Conservation (phyloP, 2,329 filamentous ascomycete species). For the Colletotrichum higginsianum region DNA sequence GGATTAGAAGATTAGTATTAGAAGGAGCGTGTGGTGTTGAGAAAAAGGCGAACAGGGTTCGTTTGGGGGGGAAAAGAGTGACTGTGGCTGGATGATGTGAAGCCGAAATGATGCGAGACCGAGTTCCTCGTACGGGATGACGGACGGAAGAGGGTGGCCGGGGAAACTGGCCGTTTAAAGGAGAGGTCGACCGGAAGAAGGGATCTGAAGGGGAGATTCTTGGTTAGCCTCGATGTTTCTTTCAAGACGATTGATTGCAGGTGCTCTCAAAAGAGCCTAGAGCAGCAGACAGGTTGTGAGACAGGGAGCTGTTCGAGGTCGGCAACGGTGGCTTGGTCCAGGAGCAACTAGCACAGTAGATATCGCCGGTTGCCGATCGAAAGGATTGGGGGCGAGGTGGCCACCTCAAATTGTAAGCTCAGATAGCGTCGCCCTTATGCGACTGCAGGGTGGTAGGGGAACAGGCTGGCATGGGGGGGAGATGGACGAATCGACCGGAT, state of each 20-base stretch:
- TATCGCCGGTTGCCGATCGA: constrained; percentile 35
- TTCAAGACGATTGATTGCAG: constrained; percentile 39
- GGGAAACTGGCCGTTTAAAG: constrained; percentile 62
- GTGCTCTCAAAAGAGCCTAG: constrained; percentile 37
- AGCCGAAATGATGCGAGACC: constrained; percentile 61
- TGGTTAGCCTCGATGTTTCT: constrained; percentile 52
- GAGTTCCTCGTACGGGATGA: constrained; percentile 48
- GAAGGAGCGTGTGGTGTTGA: constrained; percentile 44
- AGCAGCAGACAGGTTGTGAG: constrained; percentile 29
- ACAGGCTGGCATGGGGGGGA: constrained; percentile 45
- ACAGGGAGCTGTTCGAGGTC: constrained; percentile 26
- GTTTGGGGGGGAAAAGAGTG: constrained; percentile 64
- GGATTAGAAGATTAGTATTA: constrained; percentile 47
- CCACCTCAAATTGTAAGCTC: constrained; percentile 13
- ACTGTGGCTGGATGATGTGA: constrained; percentile 66
- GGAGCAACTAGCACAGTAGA: constrained; percentile 46
- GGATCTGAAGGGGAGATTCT: constrained; percentile 55
- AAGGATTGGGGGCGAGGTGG: constrained; percentile 6
- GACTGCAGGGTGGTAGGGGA: constrained; percentile 40
- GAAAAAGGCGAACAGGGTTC: constrained; percentile 46
- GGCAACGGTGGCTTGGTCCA: constrained; percentile 41
- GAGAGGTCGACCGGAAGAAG: constrained; percentile 58
- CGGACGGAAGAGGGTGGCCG: constrained; percentile 56
- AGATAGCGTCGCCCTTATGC: constrained; percentile 39
- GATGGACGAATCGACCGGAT: constrained; percentile 43